Percentiles rank a stretch among this genome's conserved stretches.
phyloP scores from a whole-genome alignment of 192 early-diverging fungal genomes.

The Coemansia sp. region DNA sequence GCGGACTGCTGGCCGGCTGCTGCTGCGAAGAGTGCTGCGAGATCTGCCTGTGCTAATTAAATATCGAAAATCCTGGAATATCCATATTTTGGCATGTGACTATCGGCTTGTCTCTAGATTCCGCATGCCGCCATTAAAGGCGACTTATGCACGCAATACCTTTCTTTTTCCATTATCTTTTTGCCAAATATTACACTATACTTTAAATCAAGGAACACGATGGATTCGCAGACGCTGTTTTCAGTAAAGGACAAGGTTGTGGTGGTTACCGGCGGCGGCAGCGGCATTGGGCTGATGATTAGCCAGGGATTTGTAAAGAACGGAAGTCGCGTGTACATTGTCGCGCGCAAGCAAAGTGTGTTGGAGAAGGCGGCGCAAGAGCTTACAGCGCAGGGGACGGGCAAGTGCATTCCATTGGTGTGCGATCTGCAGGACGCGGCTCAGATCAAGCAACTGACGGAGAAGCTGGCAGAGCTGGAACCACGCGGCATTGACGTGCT shows the following conservation, averaged over 20 bases:
- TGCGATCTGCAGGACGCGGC: slow-evolving; percentile 68
- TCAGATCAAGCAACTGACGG: slow-evolving; percentile 60
- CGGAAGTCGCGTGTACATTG: slow-evolving; percentile 91
- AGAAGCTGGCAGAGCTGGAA: slow-evolving; percentile 61
- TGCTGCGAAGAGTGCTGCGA: slow-evolving; percentile 19
- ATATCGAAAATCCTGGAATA: background rate
- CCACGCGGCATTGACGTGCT: slow-evolving; percentile 69
- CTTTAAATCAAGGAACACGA: slow-evolving; percentile 4
- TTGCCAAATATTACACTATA: background rate
- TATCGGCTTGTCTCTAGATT: background rate
- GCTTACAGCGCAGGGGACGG: slow-evolving; percentile 68
- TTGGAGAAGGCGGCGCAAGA: slow-evolving; percentile 66
- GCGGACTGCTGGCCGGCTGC: slow-evolving; percentile 21
- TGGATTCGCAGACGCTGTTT: slow-evolving; percentile 62
- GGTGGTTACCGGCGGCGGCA: slow-evolving; percentile 76
- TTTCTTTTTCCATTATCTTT: background rate
- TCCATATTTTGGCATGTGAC: slow-evolving; percentile 1
- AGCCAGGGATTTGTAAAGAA: slow-evolving; percentile 73
- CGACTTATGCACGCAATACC: background rate
- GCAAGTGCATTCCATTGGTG: slow-evolving; percentile 69
- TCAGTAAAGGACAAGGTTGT: slow-evolving; percentile 77
- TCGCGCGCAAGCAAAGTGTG: slow-evolving; percentile 68
- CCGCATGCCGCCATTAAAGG: background rate
- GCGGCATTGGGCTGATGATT: slow-evolving; percentile 61
- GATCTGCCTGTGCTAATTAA: slow-evolving; percentile 6